These are phyloP conservation scores for Metroxylon sagu DNA, from an alignment of 176 grass and related monocot genomes.

Conservation along the genomic window DNA sequence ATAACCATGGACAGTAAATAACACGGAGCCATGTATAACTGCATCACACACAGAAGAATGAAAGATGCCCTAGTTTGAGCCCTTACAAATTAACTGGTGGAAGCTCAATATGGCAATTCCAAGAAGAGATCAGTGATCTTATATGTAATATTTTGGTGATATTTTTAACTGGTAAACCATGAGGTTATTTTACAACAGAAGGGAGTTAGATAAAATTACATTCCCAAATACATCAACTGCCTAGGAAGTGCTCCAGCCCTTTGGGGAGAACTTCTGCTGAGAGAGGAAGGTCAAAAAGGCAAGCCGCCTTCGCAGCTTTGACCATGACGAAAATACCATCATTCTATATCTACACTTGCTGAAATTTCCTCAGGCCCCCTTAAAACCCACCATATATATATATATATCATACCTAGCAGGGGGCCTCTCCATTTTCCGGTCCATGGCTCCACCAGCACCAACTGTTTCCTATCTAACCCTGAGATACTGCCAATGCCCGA, in stretches of 20 bases:
- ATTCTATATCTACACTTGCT: slow-evolving; percentile 53
- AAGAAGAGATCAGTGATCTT: too few species aligned
- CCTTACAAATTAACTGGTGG: too few species aligned
- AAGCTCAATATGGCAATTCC: too few species aligned
- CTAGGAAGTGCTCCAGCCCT: slow-evolving; percentile 31
- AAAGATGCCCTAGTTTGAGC: too few species aligned
- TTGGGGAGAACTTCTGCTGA: slow-evolving; percentile 38
- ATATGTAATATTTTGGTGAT: too few species aligned
- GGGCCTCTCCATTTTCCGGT: slow-evolving; percentile 1
- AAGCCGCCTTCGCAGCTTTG: slow-evolving; percentile 57
- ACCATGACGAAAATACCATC: slow-evolving; percentile 29
- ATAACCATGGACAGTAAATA: too few species aligned
- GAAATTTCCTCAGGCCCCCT: slow-evolving; percentile 11
- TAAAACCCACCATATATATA: slow-evolving; percentile 7
- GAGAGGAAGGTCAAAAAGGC: slow-evolving; percentile 7
- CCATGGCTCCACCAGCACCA: not conserved
- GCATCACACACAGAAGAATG: too few species aligned
- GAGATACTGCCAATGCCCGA: too few species aligned
- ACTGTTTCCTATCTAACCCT: not conserved
- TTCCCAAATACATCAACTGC: slow-evolving; percentile 18
- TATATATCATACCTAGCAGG: not conserved
- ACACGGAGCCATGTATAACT: too few species aligned
- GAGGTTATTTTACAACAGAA: not conserved
- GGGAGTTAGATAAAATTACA: not conserved
- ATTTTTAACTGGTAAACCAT: too few species aligned